Conservation (phyloP, 805 yeast species). For the Wickerhamomyces silvicola region DNA sequence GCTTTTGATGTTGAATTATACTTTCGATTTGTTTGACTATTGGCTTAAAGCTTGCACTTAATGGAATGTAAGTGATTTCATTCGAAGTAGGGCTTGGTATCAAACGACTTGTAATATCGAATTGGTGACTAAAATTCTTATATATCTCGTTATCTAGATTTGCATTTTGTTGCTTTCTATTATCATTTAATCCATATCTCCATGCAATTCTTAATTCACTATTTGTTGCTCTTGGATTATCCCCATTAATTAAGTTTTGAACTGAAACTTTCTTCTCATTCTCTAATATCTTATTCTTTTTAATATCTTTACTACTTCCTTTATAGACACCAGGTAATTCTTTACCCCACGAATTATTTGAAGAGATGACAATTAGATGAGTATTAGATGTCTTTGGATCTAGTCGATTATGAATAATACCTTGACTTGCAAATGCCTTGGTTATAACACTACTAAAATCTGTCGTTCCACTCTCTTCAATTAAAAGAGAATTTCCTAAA, state of each 20-base stretch:
- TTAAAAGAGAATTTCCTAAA: conserved; percentile 56
- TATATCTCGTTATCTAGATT: conserved; percentile 27
- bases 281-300: conserved; percentile 48
- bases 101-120: conserved; percentile 70
- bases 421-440: conserved; percentile 71
- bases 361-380: conserved; percentile 60
- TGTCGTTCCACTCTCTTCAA: conserved; percentile 84
- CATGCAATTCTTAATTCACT: conserved; percentile 81
- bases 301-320: conserved; percentile 61
- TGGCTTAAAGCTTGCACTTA: conserved; percentile 21
- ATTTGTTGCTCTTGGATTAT: conserved; percentile 1
- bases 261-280: conserved; percentile 64
- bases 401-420: conserved; percentile 57
- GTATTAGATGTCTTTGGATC: conserved; percentile 37
- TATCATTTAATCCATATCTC: conserved; percentile 67
- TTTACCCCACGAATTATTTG: conserved; percentile 51
- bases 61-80: conserved; percentile 55
- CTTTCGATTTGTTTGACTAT: conserved; percentile 37
- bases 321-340: conserved; percentile 74
- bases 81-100: conserved; percentile 57
- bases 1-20: conserved; percentile 35
- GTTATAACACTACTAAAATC: conserved; percentile 72
- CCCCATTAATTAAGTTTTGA: conserved; percentile 47
- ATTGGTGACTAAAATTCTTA: conserved; percentile 55
- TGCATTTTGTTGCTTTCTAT: conserved; percentile 19